These are phyloP conservation scores for Candida quercuum DNA, from an alignment of 805 yeast genomes.

Conservation along the genomic window DNA sequence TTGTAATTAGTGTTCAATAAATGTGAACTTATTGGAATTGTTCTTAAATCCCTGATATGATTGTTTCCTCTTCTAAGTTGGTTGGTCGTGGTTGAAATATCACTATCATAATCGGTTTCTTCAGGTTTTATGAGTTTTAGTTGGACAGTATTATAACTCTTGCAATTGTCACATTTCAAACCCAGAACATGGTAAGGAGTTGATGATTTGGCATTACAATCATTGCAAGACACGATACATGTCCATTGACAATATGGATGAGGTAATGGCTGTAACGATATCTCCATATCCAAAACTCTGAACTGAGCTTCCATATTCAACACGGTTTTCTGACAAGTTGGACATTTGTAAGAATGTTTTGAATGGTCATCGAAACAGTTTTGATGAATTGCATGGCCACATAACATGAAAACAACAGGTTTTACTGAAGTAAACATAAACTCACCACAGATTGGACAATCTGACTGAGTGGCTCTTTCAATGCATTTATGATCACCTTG, in stretches of 20 bases:
- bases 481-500: slow-evolving; percentile 78
- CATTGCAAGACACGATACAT: slow-evolving; percentile 74
- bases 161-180: slow-evolving; percentile 79
- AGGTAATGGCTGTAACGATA: slow-evolving; percentile 70
- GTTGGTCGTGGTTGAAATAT: slow-evolving; percentile 17
- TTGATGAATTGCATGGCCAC: slow-evolving; percentile 94
- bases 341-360: slow-evolving; percentile 85
- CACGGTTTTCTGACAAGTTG: slow-evolving; percentile 80
- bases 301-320: slow-evolving; percentile 86
- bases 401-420: slow-evolving; percentile 85
- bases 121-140: slow-evolving; percentile 64
- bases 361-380: slow-evolving; percentile 75
- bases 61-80: slow-evolving; percentile 11
- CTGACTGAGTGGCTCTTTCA: slow-evolving; percentile 81
- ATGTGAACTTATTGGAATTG: slow-evolving; percentile 18
- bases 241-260: slow-evolving; percentile 74
- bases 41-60: slow-evolving; percentile 14
- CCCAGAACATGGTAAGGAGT: slow-evolving; percentile 81
- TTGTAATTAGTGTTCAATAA: slow-evolving; percentile 21
- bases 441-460: slow-evolving; percentile 92
- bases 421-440: slow-evolving; percentile 78
- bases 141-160: slow-evolving; percentile 82
- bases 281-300: slow-evolving; percentile 80
- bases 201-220: slow-evolving; percentile 78
- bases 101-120: slow-evolving; percentile 32